These are phyloP conservation scores for Macrolepiota fuliginosa DNA, from an alignment of 768 basidiomycete genomes.

Conservation along the genomic window DNA sequence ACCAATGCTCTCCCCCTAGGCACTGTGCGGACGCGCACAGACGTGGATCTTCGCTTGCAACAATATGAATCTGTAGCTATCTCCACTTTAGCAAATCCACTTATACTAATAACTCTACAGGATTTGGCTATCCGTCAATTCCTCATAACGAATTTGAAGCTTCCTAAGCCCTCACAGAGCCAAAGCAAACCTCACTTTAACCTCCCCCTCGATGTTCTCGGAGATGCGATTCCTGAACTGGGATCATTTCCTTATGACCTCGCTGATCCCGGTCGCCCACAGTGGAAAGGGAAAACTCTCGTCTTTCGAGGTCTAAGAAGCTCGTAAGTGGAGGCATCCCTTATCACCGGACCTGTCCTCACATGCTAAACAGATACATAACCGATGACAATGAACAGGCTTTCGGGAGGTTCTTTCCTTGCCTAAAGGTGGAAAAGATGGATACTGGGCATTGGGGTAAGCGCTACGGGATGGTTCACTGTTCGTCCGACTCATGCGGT, in stretches of 20 bases:
- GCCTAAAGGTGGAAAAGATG: conserved; percentile 55
- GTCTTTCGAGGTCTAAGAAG: conserved; percentile 81
- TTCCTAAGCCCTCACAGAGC: conserved; percentile 27
- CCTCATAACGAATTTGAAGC: conserved; percentile 77
- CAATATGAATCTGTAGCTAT: conserved; percentile 59
- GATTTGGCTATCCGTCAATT: conserved; percentile 75
- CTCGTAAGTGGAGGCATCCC: conserved; percentile 40
- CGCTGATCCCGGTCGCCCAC: conserved; percentile 40
- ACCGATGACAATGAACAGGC: conserved; percentile 66
- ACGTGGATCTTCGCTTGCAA: conserved; percentile 65
- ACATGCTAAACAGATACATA: conserved; percentile 52
- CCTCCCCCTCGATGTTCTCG: conserved; percentile 69
- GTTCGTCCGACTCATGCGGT: not conserved
- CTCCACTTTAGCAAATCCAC: not conserved
- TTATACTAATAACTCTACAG: conserved; percentile 34
- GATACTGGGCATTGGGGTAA: conserved; percentile 88
- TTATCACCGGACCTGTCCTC: not conserved
- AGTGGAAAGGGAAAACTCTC: conserved; percentile 59
- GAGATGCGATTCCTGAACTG: conserved; percentile 57
- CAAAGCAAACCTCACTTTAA: conserved; percentile 55
- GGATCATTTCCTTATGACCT: conserved; percentile 74
- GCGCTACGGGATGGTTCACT: conserved; percentile 17
- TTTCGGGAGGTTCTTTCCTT: conserved; percentile 72
- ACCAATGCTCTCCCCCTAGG: conserved; percentile 50
- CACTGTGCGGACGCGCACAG: conserved; percentile 56